Evolutionary conservation across 1,284 basidiomycete species (phyloP), one percentile per base, ranked within the genome.

Genomic region (Ceratobasidium theobromae): DNA sequence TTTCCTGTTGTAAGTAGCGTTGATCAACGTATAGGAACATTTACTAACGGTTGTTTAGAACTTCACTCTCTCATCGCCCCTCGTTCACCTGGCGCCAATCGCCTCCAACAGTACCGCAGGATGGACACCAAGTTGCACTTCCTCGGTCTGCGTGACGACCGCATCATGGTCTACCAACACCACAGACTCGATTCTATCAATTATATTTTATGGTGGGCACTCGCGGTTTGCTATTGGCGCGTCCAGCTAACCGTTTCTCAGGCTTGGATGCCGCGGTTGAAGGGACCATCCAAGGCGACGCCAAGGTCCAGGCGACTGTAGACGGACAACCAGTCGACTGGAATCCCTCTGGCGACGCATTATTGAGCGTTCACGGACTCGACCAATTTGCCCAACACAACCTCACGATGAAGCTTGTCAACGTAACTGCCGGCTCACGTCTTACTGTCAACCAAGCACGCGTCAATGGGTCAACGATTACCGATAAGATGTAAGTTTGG

Each of bases 41-140:
- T 8, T 45, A 16, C 35, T 38, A 38, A 38, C 16, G n/a, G 32
- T 30, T 57, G 54, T 28, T 27, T 18, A 57, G 54, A 46, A 1
- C 21, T 27, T 57, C 14, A 12, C 40, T 28, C 40, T 46, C 25
- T 27, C 54, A 5, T 57, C 54, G 2, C 11, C 54, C 12, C 16
- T 46, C 16, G 18, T 57, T 41, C 41, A 57, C 27, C 27, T 40
- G 27, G 25, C 27, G 27, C 54, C 54, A 41, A 27, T 57, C 18
- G 41, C 54, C 27, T 45, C 54, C 41, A 57, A 57, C 54, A 41
- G 23, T 4, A 30, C 41, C 12, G 5, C 54, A 4, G 54, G 54
- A 45, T 57, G 54, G 54, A 12, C 54, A 27, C 12, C 54, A 25
- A 57, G 40, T n/a, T 57, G 54, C 27, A 57, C 54, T 25, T 11